Evolutionary conservation across 345 rosid genomes (phyloP).

Genomic region (Microthlaspi erraticum): DNA sequence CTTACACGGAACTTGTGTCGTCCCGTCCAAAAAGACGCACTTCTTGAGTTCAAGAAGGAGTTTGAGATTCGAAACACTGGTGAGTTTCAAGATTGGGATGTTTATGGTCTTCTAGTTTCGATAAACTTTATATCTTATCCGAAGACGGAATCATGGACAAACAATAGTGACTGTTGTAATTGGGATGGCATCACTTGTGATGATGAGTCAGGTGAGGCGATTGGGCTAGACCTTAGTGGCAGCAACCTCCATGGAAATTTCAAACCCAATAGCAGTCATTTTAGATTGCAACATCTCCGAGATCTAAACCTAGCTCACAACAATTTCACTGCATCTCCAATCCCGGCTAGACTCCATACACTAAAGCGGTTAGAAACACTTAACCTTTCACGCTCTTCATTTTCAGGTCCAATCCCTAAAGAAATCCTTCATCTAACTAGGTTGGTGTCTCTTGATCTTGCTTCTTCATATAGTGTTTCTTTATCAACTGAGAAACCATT

Average conservation of each 20-base stretch:
- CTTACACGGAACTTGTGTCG: not conserved
- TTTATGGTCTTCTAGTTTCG: too few species aligned
- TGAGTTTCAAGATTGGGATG: not conserved
- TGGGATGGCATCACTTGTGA: slow-evolving; percentile 29
- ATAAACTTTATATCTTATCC: not conserved
- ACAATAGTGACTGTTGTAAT: slow-evolving; percentile 24
- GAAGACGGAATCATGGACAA: slow-evolving; percentile 3
- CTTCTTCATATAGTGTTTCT: not conserved
- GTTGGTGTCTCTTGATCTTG: slow-evolving; percentile 30
- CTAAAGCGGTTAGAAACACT: slow-evolving; percentile 5
- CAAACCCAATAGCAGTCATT: slow-evolving; percentile 8
- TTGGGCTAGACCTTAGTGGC: not conserved
- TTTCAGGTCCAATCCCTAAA: slow-evolving; percentile 4
- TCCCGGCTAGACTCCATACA: not conserved
- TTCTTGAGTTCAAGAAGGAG: slow-evolving; percentile 12
- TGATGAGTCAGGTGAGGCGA: slow-evolving; percentile 9
- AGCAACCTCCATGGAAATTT: not conserved
- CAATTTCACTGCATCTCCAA: slow-evolving; percentile 5
- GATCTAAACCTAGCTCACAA: slow-evolving; percentile 42
- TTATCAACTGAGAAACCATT: not conserved
- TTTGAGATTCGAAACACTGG: not conserved
- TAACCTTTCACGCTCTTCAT: not conserved
- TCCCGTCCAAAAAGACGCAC: slow-evolving; percentile 11
- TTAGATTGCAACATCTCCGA: slow-evolving; percentile 2
- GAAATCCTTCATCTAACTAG: slow-evolving; percentile 17